phyloP scores from a whole-genome alignment of 2,329 filamentous ascomycete species.

The Aspergillus pseudoviridinutans region DNA sequence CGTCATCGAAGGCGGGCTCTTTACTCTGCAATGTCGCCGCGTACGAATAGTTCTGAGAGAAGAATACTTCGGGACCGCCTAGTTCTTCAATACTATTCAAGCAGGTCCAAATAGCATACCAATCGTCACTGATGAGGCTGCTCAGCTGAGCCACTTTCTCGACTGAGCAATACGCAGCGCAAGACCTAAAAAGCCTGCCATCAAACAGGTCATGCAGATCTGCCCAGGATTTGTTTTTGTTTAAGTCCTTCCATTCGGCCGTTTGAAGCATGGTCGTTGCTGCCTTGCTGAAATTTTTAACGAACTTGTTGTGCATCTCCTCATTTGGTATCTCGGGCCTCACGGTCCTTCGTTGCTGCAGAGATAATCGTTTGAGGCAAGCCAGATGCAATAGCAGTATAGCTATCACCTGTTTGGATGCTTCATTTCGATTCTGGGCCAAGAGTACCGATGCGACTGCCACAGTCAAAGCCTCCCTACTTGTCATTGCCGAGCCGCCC shows the following conservation, averaged over 20 bases:
- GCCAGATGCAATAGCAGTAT: not conserved
- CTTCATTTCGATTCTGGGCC: not conserved
- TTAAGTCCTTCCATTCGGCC: not conserved
- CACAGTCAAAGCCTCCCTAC: constrained; percentile 1
- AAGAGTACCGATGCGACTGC: not conserved
- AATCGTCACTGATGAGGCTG: not conserved
- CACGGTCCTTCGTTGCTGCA: not conserved
- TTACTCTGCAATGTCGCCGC: not conserved
- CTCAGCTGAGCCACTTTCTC: not conserved
- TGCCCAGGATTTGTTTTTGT: no score
- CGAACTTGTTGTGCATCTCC: not conserved
- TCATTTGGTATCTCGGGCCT: not conserved
- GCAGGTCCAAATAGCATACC: not conserved
- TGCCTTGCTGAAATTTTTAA: not conserved
- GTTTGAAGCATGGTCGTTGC: constrained; percentile 1
- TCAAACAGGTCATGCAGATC: constrained; percentile 2
- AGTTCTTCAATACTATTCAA: not conserved
- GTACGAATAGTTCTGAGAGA: not conserved
- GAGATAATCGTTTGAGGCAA: not conserved
- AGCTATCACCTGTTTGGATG: not conserved
- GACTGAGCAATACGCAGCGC: not conserved
- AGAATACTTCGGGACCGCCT: not conserved
- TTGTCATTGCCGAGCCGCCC: not conserved
- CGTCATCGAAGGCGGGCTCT: not conserved
- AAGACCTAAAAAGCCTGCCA: constrained; percentile 1